These are phyloP conservation scores for Suillus placidus DNA, from an alignment of 768 basidiomycete species.

Conservation along the genomic window DNA sequence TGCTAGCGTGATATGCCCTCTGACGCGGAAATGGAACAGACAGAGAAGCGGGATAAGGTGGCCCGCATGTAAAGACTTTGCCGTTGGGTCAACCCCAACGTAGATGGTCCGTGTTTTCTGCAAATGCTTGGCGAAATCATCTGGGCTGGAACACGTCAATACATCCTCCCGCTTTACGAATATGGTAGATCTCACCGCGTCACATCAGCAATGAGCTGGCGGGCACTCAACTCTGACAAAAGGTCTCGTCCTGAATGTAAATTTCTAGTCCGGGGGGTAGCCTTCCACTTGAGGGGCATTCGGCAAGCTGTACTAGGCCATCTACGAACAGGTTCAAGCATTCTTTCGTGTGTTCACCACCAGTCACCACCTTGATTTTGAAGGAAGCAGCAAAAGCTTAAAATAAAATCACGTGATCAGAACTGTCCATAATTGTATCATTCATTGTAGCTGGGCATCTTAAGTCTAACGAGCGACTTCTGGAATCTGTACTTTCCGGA, in stretches of 20 bases:
- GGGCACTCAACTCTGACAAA: conserved; percentile 35
- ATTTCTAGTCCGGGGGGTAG: conserved; percentile 10
- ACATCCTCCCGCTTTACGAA: not conserved
- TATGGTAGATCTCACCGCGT: conserved; percentile 33
- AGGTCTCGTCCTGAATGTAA: conserved; percentile 27
- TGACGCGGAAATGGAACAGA: conserved; percentile 83
- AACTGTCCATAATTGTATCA: not conserved
- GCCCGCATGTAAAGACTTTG: conserved; percentile 87
- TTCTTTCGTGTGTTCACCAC: conserved; percentile 10
- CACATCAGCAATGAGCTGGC: conserved; percentile 39
- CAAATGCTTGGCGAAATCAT: conserved; percentile 43
- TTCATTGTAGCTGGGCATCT: not conserved
- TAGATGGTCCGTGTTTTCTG: conserved; percentile 61
- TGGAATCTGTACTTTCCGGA: not conserved
- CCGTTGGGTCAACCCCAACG: conserved; percentile 92
- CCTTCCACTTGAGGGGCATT: not conserved
- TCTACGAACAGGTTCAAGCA: conserved; percentile 26
- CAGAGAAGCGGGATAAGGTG: conserved; percentile 89
- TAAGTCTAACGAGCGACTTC: not conserved
- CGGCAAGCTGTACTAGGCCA: conserved; percentile 16
- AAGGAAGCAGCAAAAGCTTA: not conserved
- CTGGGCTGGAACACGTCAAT: conserved; percentile 37
- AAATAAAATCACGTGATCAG: not conserved
- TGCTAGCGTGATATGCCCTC: conserved; percentile 82
- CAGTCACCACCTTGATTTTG: too few relatives aligned